Base-by-base conservation (phyloP, 192 early-diverging fungal genomes). In the Rhizoclosmatium sp. region DNA sequence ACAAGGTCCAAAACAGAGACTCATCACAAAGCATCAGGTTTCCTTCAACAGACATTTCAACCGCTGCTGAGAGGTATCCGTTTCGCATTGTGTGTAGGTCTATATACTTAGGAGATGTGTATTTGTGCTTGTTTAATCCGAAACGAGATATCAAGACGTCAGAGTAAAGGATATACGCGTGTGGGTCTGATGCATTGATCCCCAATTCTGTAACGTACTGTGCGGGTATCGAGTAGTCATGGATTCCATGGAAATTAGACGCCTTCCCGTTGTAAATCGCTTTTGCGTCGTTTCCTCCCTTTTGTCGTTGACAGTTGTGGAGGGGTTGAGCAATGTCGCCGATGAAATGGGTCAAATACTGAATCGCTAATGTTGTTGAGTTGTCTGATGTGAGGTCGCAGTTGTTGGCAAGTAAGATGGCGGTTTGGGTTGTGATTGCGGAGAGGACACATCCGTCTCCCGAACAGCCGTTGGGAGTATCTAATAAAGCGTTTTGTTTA, bases 261-360 rank as follows among this genome's bases (percentile, higher is more conserved):
- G 7, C 44, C 2, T 19, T 48, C 23, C 77, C 77, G 10, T 77
- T 59, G 64, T 58, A 85, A 19, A 41, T 65, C 12, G 80, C 78
- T 2, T 10, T 65, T 48, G 51, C 51, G 51, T 54, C 51, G 51
- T 54, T 54, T 12, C 51, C 85, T 46, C 85, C 85, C 31, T 14
- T 21, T 7, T 71, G 71, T 40, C 79, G 65, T 44, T 74, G 71
- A 65, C 82, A 83, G 71, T 74, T 76, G 78, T 87, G 85, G 16
- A 87, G 83, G 16, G 85, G 85, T 72, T 87, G 82, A 1, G 81
- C 69, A 58, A 87, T 81, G 60, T 87, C 85, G 16, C 85, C 85
- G 39, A 85, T 3, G 79, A 85, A 87, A 80, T 87, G 85, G 2
- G 80, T 59, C 31, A 87, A 69, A 69, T 80, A 87, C 62, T 78